Conservation (phyloP, 2,329 filamentous ascomycete species). For the Ceratocystis lukuohia region DNA sequence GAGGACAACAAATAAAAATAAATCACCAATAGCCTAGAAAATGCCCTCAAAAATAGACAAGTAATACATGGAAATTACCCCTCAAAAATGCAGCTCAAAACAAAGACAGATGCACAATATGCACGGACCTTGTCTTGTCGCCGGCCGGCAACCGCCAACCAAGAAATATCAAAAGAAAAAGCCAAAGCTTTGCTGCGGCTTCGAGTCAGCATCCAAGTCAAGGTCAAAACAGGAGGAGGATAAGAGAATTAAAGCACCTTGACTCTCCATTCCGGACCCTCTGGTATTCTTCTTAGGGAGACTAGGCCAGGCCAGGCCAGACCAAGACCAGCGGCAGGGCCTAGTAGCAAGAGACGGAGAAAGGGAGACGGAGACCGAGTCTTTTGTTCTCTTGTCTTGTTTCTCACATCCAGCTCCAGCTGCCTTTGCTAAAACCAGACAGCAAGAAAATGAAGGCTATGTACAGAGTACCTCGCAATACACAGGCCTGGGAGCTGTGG, state of each 20-base stretch:
- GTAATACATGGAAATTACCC: background rate
- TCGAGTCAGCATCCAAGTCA: background rate
- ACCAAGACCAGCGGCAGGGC: background rate
- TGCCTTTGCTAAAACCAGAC: background rate
- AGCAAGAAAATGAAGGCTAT: background rate
- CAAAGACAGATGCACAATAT: background rate
- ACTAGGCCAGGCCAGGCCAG: background rate
- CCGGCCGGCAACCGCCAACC: background rate
- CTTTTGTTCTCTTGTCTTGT: no score
- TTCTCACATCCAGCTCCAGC: background rate
- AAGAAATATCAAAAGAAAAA: background rate
- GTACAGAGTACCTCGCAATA: conserved; percentile 4
- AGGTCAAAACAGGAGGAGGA: background rate
- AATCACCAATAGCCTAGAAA: no score
- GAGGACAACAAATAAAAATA: no score
- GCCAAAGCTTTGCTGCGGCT: background rate
- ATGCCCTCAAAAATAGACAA: no score
- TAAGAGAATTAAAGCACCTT: background rate
- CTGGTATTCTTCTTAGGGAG: background rate
- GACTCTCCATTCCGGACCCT: background rate
- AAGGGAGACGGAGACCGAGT: background rate
- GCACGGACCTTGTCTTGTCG: background rate
- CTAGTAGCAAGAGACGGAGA: background rate
- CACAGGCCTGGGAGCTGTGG: background rate
- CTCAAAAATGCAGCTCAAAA: background rate